Percentiles rank a stretch among this genome's conserved stretches.
Evolutionary conservation across 805 yeast species (phyloP).

Genomic region (Ogataea neopini): DNA sequence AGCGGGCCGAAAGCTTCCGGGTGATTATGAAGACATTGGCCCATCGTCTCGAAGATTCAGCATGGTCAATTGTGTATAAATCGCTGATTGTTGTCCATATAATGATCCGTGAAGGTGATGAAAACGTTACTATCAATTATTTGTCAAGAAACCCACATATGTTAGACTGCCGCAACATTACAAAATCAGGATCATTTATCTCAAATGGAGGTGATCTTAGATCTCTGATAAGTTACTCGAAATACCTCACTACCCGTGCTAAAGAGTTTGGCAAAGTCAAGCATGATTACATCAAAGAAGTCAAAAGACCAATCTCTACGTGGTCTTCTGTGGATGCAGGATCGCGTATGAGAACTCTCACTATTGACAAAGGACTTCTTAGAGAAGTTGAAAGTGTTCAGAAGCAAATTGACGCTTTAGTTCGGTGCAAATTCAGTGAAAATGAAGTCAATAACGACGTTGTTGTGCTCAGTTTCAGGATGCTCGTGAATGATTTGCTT

Average conservation of each 20-base stretch:
- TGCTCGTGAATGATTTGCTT: conserved; percentile 86
- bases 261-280: conserved; percentile 64
- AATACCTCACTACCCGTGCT: conserved; percentile 68
- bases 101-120: conserved; percentile 90
- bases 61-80: conserved; percentile 93
- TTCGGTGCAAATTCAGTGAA: conserved; percentile 75
- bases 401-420: conserved; percentile 71
- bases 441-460: conserved; percentile 84
- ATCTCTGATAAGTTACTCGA: conserved; percentile 63
- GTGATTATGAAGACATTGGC: conserved; percentile 68
- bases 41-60: conserved; percentile 66
- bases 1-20: conserved; percentile 53
- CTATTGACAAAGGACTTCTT: conserved; percentile 77
- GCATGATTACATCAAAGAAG: conserved; percentile 79
- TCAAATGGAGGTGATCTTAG: conserved; percentile 51
- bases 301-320: conserved; percentile 34
- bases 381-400: conserved; percentile 86
- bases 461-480: conserved; percentile 77
- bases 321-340: conserved; percentile 46
- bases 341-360: conserved; percentile 61
- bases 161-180: conserved; percentile 51
- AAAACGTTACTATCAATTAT: conserved; percentile 68
- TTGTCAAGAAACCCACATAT: conserved; percentile 60
- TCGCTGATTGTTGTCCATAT: conserved; percentile 82
- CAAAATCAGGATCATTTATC: conserved; percentile 29